These are phyloP conservation scores for Xylariaceae sp. DNA, from an alignment of 2,329 filamentous ascomycete genomes.

Conservation along the genomic window DNA sequence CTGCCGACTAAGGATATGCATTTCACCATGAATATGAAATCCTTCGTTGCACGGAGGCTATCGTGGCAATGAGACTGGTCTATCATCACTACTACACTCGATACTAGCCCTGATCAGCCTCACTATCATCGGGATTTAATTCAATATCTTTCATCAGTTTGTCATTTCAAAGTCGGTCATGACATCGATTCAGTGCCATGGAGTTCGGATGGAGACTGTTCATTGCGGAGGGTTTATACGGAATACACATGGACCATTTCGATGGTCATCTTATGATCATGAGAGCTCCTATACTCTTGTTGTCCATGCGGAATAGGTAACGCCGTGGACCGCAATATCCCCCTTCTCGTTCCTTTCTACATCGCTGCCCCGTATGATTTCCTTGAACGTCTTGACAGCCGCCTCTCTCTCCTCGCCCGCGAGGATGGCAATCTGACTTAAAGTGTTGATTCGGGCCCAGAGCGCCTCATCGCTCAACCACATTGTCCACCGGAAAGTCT, in stretches of 20 bases:
- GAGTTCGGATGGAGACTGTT: background rate
- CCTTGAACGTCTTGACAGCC: constrained; percentile 48
- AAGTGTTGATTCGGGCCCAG: constrained; percentile 59
- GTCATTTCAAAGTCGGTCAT: background rate
- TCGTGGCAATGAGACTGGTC: background rate
- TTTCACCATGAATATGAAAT: background rate
- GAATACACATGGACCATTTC: constrained; percentile 1
- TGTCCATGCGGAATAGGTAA: constrained; percentile 61
- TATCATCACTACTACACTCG: background rate
- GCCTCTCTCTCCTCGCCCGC: constrained; percentile 44
- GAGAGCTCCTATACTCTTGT: constrained; percentile 37
- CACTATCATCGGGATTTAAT: background rate
- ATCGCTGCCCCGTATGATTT: constrained; percentile 47
- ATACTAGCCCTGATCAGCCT: background rate
- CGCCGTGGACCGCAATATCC: constrained; percentile 59
- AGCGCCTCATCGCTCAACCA: constrained; percentile 55
- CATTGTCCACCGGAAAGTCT: constrained; percentile 51
- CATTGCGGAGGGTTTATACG: background rate
- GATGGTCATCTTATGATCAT: background rate
- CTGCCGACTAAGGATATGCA: constrained; percentile 48
- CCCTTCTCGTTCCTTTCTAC: constrained; percentile 56
- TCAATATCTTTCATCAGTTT: background rate
- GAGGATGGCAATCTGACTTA: constrained; percentile 63
- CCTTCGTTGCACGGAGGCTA: background rate
- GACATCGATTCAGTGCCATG: background rate